These are phyloP conservation scores for Russula compacta DNA, from an alignment of 768 basidiomycete genomes.

Conservation along the genomic window DNA sequence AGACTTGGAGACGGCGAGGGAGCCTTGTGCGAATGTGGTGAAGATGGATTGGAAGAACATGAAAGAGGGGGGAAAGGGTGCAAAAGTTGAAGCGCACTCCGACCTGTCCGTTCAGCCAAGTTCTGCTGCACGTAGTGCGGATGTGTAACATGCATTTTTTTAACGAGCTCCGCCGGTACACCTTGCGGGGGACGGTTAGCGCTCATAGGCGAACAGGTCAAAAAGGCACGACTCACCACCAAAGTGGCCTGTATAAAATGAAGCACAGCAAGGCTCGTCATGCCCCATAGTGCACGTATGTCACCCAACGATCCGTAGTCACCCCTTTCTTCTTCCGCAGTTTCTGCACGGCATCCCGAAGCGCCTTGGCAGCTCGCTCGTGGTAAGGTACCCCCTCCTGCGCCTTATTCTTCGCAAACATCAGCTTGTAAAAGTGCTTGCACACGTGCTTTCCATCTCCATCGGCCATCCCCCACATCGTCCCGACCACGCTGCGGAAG, in stretches of 20 bases:
- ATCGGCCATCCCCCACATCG: constrained; percentile 17
- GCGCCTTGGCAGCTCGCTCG: not conserved
- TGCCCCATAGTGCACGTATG: constrained; percentile 13
- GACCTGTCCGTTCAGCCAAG: too few species aligned
- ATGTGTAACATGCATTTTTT: not conserved
- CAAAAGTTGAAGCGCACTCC: too few species aligned
- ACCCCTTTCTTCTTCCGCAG: constrained; percentile 2
- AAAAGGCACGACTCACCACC: not conserved
- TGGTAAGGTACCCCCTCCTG: not conserved
- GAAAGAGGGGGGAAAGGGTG: too few species aligned
- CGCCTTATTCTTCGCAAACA: not conserved
- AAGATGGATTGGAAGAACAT: too few species aligned
- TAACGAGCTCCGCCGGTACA: not conserved
- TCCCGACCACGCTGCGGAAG: constrained; percentile 7
- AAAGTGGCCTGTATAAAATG: not conserved
- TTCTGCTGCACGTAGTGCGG: not conserved
- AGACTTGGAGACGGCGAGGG: too few species aligned
- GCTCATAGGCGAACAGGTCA: too few species aligned
- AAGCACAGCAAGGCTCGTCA: not conserved
- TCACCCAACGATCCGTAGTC: constrained; percentile 9
- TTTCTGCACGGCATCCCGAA: not conserved
- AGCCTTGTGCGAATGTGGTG: too few species aligned
- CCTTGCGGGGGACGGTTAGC: not conserved
- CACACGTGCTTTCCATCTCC: constrained; percentile 13
- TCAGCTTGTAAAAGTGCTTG: not conserved